Evolutionary conservation across 2,329 filamentous ascomycete species (phyloP), one percentile per base, ranked within the genome.

Genomic region (Cyclaneusma minus): DNA sequence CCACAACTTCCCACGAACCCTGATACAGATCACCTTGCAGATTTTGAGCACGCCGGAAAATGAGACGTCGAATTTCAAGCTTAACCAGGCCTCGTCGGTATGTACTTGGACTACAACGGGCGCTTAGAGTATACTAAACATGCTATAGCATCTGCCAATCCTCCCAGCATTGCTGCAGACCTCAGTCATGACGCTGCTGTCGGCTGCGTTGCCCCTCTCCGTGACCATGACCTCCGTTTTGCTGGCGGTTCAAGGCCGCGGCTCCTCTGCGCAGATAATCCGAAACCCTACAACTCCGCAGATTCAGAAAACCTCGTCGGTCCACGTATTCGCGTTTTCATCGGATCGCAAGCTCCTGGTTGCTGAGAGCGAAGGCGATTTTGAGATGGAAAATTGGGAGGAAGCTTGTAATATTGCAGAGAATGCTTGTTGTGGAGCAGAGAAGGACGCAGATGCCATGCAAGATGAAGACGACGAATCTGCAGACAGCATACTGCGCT

Each of bases 321-420:
- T 81, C 13, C 87, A 94, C 47, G 81, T 79, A n/a, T 62, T 94
- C 31, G 77, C 73, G 5, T 92, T 89, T 47, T 76, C 75, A n/a
- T 72, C 74, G 2, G 59, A 70, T 27, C 68, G 75, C 6, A 71
- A 81, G 32, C 55, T 92, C 27, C 53, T 94, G 13, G 52, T 93
- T 21, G 73, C 68, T 17, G 80, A 93, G 52, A 92, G 83, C 42
- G 72, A 87, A 41, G 87, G 87, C 1, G 54, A 55, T 3, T 95
- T 94, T 45, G 68, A 69, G 24, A 59, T 79, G 37, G 62, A 70
- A 9, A 73, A 77, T 35, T 94, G 85, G 83, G 68, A 83, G 29
- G 56, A 62, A 22, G 68, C 79, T 11, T 68, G 73, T 36, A 62
- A 73, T 34, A 55, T 60, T 22, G 83, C 78, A 17, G 62, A 70